A percentile compares a stretch with the other conserved stretches of the same genome.
Conservation (phyloP, 2,329 filamentous ascomycete species). For the Alternaria triticina region DNA sequence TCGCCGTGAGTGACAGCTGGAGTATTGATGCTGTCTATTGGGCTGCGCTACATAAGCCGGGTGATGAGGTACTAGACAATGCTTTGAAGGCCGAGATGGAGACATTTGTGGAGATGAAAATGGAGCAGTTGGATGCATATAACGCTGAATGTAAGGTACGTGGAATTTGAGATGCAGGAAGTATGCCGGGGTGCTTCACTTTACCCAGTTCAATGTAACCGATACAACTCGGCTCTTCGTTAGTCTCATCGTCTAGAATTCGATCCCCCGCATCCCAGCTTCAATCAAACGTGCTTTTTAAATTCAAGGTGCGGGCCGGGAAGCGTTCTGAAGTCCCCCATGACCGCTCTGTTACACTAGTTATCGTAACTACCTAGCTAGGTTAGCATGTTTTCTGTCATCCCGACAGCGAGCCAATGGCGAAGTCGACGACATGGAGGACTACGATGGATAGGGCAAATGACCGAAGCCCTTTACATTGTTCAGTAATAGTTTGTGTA, state of each 20-base stretch:
- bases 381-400: neutral
- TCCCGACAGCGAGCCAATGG: conserved; percentile 17
- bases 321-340: conserved; percentile 5
- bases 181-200: neutral
- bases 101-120: conserved; percentile 15
- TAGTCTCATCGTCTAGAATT: neutral
- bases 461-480: neutral
- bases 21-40: conserved; percentile 30
- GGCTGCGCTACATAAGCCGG: conserved; percentile 19
- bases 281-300: neutral
- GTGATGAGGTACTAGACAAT: conserved; percentile 12
- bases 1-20: neutral
- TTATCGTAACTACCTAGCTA: neutral
- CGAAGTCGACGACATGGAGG: neutral
- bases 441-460: conserved; percentile 8
- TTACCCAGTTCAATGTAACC: neutral
- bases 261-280: conserved; percentile 5
- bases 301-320: conserved; percentile 13
- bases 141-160: neutral
- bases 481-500: neutral
- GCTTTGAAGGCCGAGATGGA: conserved; percentile 8
- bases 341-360: neutral
- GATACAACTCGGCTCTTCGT: neutral
- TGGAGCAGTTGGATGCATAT: conserved; percentile 20
- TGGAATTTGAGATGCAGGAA: neutral